Evolutionary conservation across 2,329 filamentous ascomycete genomes (phyloP).

Genomic region (Cytospora schulzeri): DNA sequence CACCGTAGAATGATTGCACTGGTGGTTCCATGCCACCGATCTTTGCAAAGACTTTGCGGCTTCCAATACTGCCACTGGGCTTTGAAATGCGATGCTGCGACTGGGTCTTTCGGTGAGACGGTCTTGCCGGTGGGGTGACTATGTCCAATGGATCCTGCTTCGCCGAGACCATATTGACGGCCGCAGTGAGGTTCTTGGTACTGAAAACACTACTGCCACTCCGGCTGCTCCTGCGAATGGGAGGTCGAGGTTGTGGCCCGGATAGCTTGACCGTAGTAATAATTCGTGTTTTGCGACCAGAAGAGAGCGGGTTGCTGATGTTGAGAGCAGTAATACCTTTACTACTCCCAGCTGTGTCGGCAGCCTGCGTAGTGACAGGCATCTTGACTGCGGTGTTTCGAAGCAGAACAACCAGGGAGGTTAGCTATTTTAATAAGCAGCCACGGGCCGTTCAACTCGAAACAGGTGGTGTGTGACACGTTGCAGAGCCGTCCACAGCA

Average conservation of each 20-base stretch:
- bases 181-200: conserved; percentile 27
- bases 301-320: neutral
- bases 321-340: neutral
- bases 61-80: conserved; percentile 24
- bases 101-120: conserved; percentile 25
- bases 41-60: conserved; percentile 33
- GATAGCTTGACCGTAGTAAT: conserved; percentile 25
- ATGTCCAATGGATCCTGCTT: conserved; percentile 23
- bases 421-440: conserved; percentile 3
- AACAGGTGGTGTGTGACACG: neutral
- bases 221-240: conserved; percentile 22
- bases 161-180: conserved; percentile 26
- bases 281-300: conserved; percentile 19
- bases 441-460: neutral
- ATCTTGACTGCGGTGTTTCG: conserved; percentile 13
- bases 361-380: conserved; percentile 25
- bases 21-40: conserved; percentile 48
- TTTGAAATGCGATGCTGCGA: conserved; percentile 27
- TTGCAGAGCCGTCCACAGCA: neutral
- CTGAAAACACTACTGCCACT: conserved; percentile 24
- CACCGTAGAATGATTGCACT: conserved; percentile 59
- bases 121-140: conserved; percentile 10
- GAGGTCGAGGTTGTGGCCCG: conserved; percentile 17
- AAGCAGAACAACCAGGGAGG: conserved; percentile 22
- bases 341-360: conserved; percentile 18